These are phyloP conservation scores for Posidonia australis DNA, from an alignment of 106 monocot species.

Conservation along the genomic window DNA sequence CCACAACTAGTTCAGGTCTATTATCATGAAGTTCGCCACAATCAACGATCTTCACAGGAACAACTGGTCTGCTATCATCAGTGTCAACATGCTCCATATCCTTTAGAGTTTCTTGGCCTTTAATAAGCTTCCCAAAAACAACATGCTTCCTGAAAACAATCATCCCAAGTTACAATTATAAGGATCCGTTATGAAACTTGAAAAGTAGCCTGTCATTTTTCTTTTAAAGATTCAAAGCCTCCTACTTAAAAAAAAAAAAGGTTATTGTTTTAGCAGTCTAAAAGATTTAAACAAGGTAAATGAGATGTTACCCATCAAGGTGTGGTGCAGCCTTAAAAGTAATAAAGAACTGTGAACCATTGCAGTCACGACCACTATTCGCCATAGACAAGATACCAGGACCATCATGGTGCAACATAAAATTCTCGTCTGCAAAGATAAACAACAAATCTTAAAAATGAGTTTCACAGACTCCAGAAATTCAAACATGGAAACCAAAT, in stretches of 20 bases:
- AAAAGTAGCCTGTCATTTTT: too few relatives aligned
- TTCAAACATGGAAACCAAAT: too few relatives aligned
- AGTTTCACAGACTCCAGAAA: too few relatives aligned
- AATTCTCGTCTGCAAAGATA: slow-evolving; percentile 70
- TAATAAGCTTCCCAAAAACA: slow-evolving; percentile 93
- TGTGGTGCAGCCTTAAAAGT: slow-evolving; percentile 80
- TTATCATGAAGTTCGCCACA: slow-evolving; percentile 65
- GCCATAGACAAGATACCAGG: slow-evolving; percentile 89
- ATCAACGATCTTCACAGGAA: slow-evolving; percentile 68
- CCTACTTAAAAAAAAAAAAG: too few relatives aligned
- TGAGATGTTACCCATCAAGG: slow-evolving; percentile 71
- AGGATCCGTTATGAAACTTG: too few relatives aligned
- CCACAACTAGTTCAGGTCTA: slow-evolving; percentile 4
- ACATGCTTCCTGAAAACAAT: slow-evolving; percentile 65
- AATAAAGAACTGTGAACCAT: slow-evolving; percentile 95
- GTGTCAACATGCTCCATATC: slow-evolving; percentile 75
- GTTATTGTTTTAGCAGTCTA: too few relatives aligned
- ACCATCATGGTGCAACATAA: slow-evolving; percentile 61
- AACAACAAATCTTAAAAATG: neutral
- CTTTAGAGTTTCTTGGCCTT: slow-evolving; percentile 61
- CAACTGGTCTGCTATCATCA: slow-evolving; percentile 43
- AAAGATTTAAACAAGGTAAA: neutral
- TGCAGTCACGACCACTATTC: slow-evolving; percentile 73
- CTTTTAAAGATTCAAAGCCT: too few relatives aligned
- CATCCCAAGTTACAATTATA: neutral